These are phyloP conservation scores for Dendrobium catenatum DNA, from an alignment of 106 monocot genomes.

Conservation along the genomic window DNA sequence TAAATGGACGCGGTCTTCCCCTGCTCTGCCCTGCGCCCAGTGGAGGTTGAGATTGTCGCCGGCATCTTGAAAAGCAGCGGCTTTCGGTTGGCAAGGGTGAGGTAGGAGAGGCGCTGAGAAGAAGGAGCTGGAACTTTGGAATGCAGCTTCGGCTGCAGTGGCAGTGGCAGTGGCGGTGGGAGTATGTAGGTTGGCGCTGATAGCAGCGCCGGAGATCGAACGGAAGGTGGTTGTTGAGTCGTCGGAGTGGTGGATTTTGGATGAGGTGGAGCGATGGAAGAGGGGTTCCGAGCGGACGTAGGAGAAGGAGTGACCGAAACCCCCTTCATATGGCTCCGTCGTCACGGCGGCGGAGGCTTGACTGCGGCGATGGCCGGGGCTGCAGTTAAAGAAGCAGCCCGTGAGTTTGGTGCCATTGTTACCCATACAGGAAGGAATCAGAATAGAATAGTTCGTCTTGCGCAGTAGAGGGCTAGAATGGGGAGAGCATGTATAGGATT, in stretches of 20 bases:
- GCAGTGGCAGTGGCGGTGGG: constrained; percentile 32
- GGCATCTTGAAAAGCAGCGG: neutral
- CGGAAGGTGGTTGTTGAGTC: constrained; percentile 17
- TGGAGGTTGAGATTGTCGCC: constrained; percentile 7
- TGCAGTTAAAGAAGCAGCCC: constrained; percentile 25
- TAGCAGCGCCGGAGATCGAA: constrained; percentile 64
- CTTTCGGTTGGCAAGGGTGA: neutral
- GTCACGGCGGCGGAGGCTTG: constrained; percentile 17
- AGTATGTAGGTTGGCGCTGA: constrained; percentile 69
- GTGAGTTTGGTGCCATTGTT: constrained; percentile 36
- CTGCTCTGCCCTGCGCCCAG: constrained; percentile 66
- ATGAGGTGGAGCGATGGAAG: neutral
- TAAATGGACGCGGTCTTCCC: constrained; percentile 59
- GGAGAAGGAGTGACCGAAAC: constrained; percentile 71
- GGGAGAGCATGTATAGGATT: neutral
- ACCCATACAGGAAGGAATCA: constrained; percentile 27
- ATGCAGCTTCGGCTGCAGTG: constrained; percentile 32
- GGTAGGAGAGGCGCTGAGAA: constrained; percentile 42
- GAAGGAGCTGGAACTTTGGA: constrained; percentile 81
- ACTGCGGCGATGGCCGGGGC: constrained; percentile 9
- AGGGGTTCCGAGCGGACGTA: constrained; percentile 32
- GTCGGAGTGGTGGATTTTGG: constrained; percentile 2
- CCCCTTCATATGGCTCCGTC: constrained; percentile 28
- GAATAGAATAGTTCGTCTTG: neutral
- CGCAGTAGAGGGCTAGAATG: neutral